Percentiles rank a stretch among this genome's conserved stretches.
phyloP scores from a whole-genome alignment of 2,329 filamentous ascomycete species.

The Trichothecium sympodiale region DNA sequence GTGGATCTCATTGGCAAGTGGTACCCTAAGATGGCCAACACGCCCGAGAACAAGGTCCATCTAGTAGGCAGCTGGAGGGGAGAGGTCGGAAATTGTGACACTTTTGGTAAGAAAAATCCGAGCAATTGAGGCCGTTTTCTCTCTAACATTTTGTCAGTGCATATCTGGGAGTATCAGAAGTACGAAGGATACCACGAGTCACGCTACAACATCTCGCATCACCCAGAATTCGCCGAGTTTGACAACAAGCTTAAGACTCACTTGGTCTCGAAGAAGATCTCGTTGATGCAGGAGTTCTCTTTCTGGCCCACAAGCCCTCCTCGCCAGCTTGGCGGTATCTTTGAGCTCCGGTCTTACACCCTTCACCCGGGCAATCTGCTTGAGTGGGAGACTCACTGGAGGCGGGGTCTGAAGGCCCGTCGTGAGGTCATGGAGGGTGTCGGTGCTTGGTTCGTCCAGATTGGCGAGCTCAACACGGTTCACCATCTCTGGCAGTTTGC shows the following conservation, averaged over 20 bases:
- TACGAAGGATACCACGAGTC: slow-evolving; percentile 95
- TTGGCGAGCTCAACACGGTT: slow-evolving; percentile 93
- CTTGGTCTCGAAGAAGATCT: slow-evolving; percentile 74
- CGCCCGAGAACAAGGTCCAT: slow-evolving; percentile 85
- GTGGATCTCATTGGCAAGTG: slow-evolving; percentile 77
- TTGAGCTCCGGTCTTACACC: slow-evolving; percentile 94
- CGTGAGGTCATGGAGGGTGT: slow-evolving; percentile 98
- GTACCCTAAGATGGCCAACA: slow-evolving; percentile 82
- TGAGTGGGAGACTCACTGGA: slow-evolving; percentile 99
- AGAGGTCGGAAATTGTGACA: slow-evolving; percentile 94
- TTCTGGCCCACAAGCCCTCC: slow-evolving; percentile 97
- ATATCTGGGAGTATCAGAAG: slow-evolving; percentile 99
- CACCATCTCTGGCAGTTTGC: slow-evolving; percentile 99
- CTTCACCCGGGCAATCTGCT: slow-evolving; percentile 90
- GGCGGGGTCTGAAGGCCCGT: slow-evolving; percentile 78
- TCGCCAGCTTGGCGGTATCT: slow-evolving; percentile 79
- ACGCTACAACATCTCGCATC: slow-evolving; percentile 69
- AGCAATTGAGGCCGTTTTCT: background rate
- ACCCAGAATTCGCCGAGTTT: slow-evolving; percentile 76
- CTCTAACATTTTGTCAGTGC: slow-evolving; percentile 47
- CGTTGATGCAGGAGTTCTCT: slow-evolving; percentile 98
- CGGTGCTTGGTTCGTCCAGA: slow-evolving; percentile 97
- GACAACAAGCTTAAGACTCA: slow-evolving; percentile 76
- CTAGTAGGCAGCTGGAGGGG: slow-evolving; percentile 97
- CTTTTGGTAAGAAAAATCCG: slow-evolving; percentile 57